Conservation (phyloP, 495 filamentous ascomycete genomes). For the Clavariopsis aquatica region DNA sequence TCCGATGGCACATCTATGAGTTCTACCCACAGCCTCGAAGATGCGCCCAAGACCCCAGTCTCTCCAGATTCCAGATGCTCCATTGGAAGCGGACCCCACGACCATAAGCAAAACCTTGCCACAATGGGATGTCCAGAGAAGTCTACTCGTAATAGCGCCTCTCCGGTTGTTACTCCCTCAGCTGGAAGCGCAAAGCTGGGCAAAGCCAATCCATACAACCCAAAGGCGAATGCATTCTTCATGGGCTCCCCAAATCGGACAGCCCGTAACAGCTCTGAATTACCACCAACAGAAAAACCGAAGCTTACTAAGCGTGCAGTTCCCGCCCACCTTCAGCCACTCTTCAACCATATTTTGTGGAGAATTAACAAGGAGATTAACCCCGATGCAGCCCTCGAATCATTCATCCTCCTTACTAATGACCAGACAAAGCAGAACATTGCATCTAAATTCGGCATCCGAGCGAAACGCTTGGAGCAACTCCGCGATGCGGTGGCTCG, state of each 20-base stretch:
- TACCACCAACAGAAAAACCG: slow-evolving; percentile 22
- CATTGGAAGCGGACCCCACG: slow-evolving; percentile 41
- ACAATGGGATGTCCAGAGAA: slow-evolving; percentile 21
- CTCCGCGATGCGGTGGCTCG: slow-evolving; percentile 59
- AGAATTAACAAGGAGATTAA: slow-evolving; percentile 54
- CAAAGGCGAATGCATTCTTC: slow-evolving; percentile 39
- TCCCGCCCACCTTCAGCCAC: slow-evolving; percentile 53
- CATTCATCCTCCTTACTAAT: slow-evolving; percentile 59
- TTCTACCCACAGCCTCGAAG: slow-evolving; percentile 54
- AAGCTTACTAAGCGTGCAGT: slow-evolving; percentile 39
- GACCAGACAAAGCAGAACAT: slow-evolving; percentile 57
- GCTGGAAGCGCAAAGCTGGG: neutral
- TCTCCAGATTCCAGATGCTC: slow-evolving; percentile 50
- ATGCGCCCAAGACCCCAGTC: slow-evolving; percentile 50
- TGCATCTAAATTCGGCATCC: slow-evolving; percentile 63
- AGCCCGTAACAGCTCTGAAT: slow-evolving; percentile 34
- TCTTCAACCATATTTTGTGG: slow-evolving; percentile 65
- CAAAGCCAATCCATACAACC: neutral
- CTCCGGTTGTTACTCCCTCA: neutral
- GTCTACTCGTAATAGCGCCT: slow-evolving; percentile 34
- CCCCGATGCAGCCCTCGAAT: slow-evolving; percentile 48
- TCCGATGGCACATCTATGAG: slow-evolving; percentile 52
- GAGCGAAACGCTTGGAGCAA: slow-evolving; percentile 61
- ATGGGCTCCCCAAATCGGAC: slow-evolving; percentile 30
- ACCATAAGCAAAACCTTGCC: slow-evolving; percentile 39